Evolutionary conservation across 1,284 basidiomycete genomes (phyloP), one percentile per base, ranked within the genome.

Genomic region (Schizopora paradoxa): DNA sequence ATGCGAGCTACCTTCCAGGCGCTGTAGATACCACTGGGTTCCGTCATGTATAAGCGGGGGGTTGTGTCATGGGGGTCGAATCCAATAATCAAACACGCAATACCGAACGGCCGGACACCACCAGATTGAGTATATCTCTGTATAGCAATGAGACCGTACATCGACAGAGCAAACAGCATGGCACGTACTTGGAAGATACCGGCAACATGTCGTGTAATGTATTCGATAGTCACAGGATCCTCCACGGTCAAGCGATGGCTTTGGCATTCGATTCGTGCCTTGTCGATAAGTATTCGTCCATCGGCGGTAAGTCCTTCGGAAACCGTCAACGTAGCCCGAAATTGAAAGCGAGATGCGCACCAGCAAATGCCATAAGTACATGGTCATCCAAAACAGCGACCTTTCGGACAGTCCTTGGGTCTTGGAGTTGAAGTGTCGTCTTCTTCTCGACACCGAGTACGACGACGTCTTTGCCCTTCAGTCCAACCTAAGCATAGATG

Each of bases 361-460:
- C 95, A 45, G 96, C 93, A 69, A 99, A 99, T 13, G 95, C 96
- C 42, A 99, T 77, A 63, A 93, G 98, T 51, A 99, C 72, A 64
- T 99, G 96, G 62, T 99, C 95, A 61, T 99, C 96, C 34, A 99
- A 72, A 91, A 98, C 95, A 51, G 91, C 96, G 10, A 98, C 95
- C 66, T 99, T 99, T 49, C 95, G 78, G 13, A 99, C 93, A 1
- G 96, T 99, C 46, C 96, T 77, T 7, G 96, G 90, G 69, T 99
- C 96, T 73, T 99, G 96, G 6, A 99, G 77, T 66, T 99, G 96
- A 21, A 98, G 74, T 13, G 97, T 83, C 0, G 91, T 93, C 69
- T 98, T 99, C 84, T 99, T 99, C 76, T 99, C 96, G 16, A 99
- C 96, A 44, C 95, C 96, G 21, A 99, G 77, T 3, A 99, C 92